phyloP scores from a whole-genome alignment of 257 asterid species.

The Solanum pennellii region DNA sequence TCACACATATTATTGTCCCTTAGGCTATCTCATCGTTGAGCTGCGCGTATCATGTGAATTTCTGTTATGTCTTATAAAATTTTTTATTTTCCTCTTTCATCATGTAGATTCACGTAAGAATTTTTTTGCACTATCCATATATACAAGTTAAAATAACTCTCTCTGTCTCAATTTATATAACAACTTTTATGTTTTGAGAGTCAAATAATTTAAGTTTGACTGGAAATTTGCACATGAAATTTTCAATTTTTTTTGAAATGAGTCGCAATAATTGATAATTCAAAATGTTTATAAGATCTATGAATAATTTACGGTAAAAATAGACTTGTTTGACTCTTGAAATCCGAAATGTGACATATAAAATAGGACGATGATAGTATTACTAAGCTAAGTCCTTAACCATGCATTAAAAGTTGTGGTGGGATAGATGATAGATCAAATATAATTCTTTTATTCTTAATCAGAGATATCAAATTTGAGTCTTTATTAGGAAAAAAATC shows the following conservation, averaged over 20 bases:
- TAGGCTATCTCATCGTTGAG: background rate
- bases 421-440: background rate
- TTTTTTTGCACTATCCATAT: background rate
- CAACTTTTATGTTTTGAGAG: too few species aligned
- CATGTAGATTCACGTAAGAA: background rate
- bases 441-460: background rate
- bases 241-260: too few species aligned
- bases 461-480: background rate
- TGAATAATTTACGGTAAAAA: too few species aligned
- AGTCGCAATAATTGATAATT: too few species aligned
- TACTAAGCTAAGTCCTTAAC: background rate
- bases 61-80: background rate
- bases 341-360: too few species aligned
- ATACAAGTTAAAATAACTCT: background rate
- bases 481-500: background rate
- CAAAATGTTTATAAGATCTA: too few species aligned
- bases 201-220: too few species aligned
- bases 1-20: background rate
- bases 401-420: background rate
- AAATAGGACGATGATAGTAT: background rate
- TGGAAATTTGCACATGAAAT: too few species aligned
- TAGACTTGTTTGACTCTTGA: too few species aligned
- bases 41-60: background rate
- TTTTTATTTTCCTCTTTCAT: background rate
- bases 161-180: too few species aligned